These are phyloP conservation scores for Malassezia equina DNA, from an alignment of 1,284 basidiomycete species.

Conservation along the genomic window DNA sequence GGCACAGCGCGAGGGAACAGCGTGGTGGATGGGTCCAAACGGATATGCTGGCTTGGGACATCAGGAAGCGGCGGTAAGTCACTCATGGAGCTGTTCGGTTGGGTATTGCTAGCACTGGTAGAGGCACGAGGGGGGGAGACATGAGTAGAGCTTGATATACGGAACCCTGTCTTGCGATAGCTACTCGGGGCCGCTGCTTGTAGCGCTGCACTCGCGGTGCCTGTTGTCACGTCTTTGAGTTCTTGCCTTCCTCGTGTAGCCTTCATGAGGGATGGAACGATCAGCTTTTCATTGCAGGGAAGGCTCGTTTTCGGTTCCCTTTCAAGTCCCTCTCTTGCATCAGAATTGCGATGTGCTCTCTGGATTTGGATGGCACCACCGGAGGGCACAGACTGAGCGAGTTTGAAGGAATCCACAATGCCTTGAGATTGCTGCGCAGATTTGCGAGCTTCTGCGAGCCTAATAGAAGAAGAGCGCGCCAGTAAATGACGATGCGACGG, in stretches of 20 bases:
- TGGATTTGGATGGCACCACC: constrained; percentile 20
- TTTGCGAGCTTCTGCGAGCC: constrained; percentile 25
- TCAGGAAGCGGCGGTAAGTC: constrained; percentile 36
- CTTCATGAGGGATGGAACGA: constrained; percentile 41
- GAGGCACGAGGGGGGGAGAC: neutral
- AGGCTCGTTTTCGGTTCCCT: constrained; percentile 45
- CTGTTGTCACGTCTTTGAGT: neutral
- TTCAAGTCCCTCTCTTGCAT: constrained; percentile 29
- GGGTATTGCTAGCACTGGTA: neutral
- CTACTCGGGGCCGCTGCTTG: constrained; percentile 12
- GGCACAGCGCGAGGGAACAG: neutral
- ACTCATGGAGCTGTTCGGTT: constrained; percentile 9
- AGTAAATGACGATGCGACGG: constrained; percentile 28
- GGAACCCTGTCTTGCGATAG: constrained; percentile 25
- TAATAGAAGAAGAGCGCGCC: constrained; percentile 3
- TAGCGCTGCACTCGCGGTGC: neutral
- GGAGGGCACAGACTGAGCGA: neutral
- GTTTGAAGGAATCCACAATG: constrained; percentile 14
- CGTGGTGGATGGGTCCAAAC: constrained; percentile 23
- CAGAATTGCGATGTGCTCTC: constrained; percentile 13
- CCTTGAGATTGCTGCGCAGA: constrained; percentile 21
- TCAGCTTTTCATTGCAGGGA: constrained; percentile 42
- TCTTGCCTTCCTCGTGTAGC: constrained; percentile 24
- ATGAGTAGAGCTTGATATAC: constrained; percentile 13
- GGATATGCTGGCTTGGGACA: constrained; percentile 23